Conservation (phyloP, 2,329 filamentous ascomycete genomes). For the Penicillium sp. region DNA sequence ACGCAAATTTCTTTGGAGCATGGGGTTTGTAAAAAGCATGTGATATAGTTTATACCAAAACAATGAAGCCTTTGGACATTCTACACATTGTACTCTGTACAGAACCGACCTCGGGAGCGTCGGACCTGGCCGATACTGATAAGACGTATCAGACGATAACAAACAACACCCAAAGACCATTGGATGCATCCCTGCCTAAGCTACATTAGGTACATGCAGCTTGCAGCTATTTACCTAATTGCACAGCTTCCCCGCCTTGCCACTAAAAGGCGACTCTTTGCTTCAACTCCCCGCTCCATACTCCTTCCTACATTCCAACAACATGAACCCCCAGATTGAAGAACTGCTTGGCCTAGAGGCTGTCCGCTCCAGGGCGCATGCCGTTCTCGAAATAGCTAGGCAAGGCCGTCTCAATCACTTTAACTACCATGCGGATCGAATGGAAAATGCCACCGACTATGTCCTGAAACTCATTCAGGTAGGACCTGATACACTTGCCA, state of each 20-base stretch:
- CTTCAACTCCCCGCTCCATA: neutral
- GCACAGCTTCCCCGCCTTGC: constrained; percentile 6
- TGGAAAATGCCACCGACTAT: constrained; percentile 46
- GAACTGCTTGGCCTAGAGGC: constrained; percentile 31
- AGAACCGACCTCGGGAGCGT: neutral
- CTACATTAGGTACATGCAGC: neutral
- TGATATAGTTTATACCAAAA: constrained; percentile 15
- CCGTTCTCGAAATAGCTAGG: constrained; percentile 39
- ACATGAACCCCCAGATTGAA: constrained; percentile 26
- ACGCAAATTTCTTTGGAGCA: neutral
- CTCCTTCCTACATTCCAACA: neutral
- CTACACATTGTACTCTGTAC: neutral
- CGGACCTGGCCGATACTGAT: neutral
- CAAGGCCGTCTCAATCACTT: constrained; percentile 46
- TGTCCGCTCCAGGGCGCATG: constrained; percentile 29
- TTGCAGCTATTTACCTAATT: constrained; percentile 8
- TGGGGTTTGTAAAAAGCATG: neutral
- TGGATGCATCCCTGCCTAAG: neutral
- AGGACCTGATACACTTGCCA: neutral
- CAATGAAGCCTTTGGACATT: neutral
- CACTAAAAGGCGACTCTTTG: neutral
- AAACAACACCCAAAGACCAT: neutral
- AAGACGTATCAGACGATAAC: neutral
- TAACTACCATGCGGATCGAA: constrained; percentile 40
- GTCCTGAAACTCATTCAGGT: constrained; percentile 49